Evolutionary conservation across 441 rosid genomes (phyloP), one percentile per base, ranked within the genome.

Genomic region (Brassica hybrid): DNA sequence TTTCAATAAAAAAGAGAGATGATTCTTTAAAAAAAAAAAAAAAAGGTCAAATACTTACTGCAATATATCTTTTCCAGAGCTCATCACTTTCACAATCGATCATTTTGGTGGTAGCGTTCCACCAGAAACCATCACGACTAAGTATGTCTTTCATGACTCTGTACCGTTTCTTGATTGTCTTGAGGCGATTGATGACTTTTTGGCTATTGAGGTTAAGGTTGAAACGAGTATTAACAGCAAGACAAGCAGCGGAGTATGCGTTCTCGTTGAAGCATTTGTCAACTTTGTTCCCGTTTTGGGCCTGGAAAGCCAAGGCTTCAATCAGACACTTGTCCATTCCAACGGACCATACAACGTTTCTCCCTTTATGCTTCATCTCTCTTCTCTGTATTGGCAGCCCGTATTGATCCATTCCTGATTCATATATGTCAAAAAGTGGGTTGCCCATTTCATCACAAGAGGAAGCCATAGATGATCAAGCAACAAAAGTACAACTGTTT

Each of bases 311-410:
- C 72, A 93, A 88, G 74, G 96, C 85, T 86, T 93, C 98, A 14
- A 93, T 93, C 38, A 93, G 82, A 76, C 96, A 93, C 83, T 89
- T 93, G 85, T 93, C 98, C 98, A 91, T 93, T 59, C 92, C 98
- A 68, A 88, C 79, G 3, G 98, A 91, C 98, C 98, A 93, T 3
- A 93, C 92, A 58, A 93, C 97, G 81, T 93, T 93, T 74, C 97
- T 93, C 69, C 97, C 97, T 77, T 85, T 93, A 76, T 93, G 93
- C 84, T 91, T 93, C 90, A 88, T 84, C 76, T 88, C 91, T 80
- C 87, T 83, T 82, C 92, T 87, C 72, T 84, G 87, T 34, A 83
- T 86, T 64, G 81, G 88, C 78, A 86, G 72, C 38, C 87, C 88
- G 79, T 85, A 86, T 36, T 86, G 92, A 67, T 89, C 88, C 98